phyloP scores from a whole-genome alignment of 345 rosid species.

The Stellera chamaejasme region DNA sequence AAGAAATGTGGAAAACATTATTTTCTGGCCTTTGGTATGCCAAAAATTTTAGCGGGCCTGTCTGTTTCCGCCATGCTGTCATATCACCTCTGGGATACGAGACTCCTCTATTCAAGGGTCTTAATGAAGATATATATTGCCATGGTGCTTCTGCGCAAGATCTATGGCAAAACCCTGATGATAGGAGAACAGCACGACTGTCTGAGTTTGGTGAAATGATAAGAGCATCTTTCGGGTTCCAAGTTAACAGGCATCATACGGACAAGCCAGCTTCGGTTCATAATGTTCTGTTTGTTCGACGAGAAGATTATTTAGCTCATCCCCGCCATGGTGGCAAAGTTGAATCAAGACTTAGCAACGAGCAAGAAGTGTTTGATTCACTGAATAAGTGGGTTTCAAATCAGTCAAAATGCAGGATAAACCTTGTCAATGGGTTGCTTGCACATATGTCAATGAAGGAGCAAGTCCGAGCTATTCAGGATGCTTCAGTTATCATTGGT shows the following conservation, averaged over 20 bases:
- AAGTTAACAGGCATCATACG: conserved; percentile 39
- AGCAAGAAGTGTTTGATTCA: conserved; percentile 68
- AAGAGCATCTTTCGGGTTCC: conserved; percentile 68
- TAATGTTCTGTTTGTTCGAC: conserved; percentile 78
- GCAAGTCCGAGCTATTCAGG: conserved; percentile 78
- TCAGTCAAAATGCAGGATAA: conserved; percentile 48
- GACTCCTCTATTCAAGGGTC: conserved; percentile 72
- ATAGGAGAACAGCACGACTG: conserved; percentile 55
- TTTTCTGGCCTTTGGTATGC: conserved; percentile 72
- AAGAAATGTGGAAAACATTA: conserved; percentile 84
- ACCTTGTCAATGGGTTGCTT: conserved; percentile 74
- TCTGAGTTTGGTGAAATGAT: conserved; percentile 96
- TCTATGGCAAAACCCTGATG: conserved; percentile 61
- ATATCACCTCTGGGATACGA: conserved; percentile 87
- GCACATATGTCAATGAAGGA: conserved; percentile 93
- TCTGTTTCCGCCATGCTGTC: conserved; percentile 82
- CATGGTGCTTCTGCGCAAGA: conserved; percentile 57
- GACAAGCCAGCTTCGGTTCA: conserved; percentile 38
- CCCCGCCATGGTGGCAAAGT: conserved; percentile 82
- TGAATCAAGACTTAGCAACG: conserved; percentile 79
- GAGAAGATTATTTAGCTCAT: conserved; percentile 93
- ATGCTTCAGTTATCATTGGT: conserved; percentile 85
- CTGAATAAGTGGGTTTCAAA: conserved; percentile 55
- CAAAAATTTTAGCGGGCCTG: conserved; percentile 64
- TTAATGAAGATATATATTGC: conserved; percentile 46